Conservation (phyloP, 2,329 filamentous ascomycete genomes). For the Talaromyces pinophilus region DNA sequence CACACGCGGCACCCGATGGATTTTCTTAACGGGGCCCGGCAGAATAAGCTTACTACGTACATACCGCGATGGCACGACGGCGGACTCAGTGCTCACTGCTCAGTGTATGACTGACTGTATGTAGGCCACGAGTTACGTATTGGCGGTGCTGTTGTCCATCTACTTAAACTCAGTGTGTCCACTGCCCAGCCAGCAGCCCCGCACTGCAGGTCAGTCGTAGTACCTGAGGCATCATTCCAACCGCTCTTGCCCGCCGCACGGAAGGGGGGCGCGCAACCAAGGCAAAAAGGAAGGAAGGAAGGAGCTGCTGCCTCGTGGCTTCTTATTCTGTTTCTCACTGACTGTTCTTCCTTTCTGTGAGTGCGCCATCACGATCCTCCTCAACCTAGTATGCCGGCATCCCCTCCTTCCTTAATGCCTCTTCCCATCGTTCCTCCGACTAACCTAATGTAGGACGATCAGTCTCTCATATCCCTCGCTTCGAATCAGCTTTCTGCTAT, state of each 20-base stretch:
- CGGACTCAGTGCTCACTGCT: background rate
- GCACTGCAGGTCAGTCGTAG: background rate
- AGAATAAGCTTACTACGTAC: background rate
- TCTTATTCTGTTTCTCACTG: background rate
- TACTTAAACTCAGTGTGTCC: background rate
- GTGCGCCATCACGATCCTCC: background rate
- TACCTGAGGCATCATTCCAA: conserved; percentile 12
- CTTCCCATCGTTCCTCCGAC: background rate
- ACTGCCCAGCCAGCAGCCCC: background rate
- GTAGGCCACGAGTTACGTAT: background rate
- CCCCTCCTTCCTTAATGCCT: background rate
- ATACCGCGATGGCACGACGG: background rate
- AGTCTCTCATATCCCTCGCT: background rate
- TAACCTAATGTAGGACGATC: background rate
- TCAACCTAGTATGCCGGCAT: background rate
- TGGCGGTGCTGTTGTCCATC: background rate
- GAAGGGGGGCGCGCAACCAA: background rate
- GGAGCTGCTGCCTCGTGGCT: conserved; percentile 5
- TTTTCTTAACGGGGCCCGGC: background rate
- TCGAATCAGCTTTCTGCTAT: conserved; percentile 2
- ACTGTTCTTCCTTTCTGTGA: background rate
- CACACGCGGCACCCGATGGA: background rate
- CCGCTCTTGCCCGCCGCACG: conserved; percentile 1
- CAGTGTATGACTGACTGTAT: background rate
- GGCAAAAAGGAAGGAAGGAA: background rate